Conservation (phyloP, 495 filamentous ascomycete genomes). For the Penicillium parvum region DNA sequence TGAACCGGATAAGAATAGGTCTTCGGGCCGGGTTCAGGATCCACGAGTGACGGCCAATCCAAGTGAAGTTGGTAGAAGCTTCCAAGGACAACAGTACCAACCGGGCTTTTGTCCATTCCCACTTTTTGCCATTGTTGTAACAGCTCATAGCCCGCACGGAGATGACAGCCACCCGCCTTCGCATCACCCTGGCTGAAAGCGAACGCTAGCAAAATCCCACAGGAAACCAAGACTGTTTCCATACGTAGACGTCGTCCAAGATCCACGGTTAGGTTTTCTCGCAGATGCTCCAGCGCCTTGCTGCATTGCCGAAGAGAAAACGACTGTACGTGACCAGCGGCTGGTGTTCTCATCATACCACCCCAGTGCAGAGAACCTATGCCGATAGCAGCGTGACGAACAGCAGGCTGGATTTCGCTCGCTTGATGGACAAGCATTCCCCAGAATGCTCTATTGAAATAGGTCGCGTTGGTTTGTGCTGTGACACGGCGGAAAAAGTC, state of each 20-base stretch:
- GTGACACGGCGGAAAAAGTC: constrained; percentile 19
- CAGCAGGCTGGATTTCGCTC: constrained; percentile 45
- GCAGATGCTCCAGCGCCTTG: constrained; percentile 31
- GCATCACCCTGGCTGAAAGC: constrained; percentile 45
- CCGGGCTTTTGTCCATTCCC: background rate
- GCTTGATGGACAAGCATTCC: constrained; percentile 45
- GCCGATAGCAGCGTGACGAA: constrained; percentile 42
- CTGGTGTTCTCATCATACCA: background rate
- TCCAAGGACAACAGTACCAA: background rate
- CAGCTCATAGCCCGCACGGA: constrained; percentile 8
- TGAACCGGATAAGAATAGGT: background rate
- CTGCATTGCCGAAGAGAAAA: constrained; percentile 45
- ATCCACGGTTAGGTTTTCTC: constrained; percentile 10
- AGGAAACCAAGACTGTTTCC: constrained; percentile 32
- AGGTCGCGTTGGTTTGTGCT: constrained; percentile 38
- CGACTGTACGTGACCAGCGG: background rate
- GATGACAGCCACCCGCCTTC: constrained; percentile 24
- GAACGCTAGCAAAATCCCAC: constrained; percentile 44
- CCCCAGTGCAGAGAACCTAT: constrained; percentile 42
- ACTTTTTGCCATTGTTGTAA: constrained; percentile 7
- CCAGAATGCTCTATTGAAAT: constrained; percentile 46
- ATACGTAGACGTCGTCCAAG: background rate
- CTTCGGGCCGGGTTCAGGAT: background rate
- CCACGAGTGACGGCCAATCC: background rate
- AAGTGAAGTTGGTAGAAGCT: background rate